These are phyloP conservation scores for Medicago arabica DNA, from an alignment of 306 rosid genomes.

Conservation along the genomic window DNA sequence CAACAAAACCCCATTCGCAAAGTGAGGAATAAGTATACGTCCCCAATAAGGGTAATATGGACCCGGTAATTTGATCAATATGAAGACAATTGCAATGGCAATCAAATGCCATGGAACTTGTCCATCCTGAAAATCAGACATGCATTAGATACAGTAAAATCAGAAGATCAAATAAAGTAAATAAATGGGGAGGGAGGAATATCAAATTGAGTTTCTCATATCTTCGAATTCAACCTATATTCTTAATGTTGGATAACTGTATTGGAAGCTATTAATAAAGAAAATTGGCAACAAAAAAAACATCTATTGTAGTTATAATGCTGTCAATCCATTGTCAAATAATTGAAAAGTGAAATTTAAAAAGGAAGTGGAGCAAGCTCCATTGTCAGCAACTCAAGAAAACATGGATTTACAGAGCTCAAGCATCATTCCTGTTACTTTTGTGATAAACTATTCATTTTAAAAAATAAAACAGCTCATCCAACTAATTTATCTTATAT, in stretches of 20 bases:
- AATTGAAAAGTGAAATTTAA: not conserved
- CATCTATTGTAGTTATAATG: not conserved
- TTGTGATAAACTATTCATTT: slow-evolving; percentile 7
- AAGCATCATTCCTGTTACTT: slow-evolving; percentile 20
- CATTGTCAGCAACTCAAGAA: not conserved
- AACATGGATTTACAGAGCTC: not conserved
- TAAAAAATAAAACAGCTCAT: slow-evolving; percentile 11
- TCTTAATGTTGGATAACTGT: not conserved
- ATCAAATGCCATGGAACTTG: slow-evolving; percentile 96
- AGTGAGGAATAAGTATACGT: slow-evolving; percentile 79
- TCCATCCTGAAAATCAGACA: slow-evolving; percentile 69
- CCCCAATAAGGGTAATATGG: slow-evolving; percentile 95
- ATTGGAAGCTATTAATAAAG: not conserved
- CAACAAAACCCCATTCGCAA: slow-evolving; percentile 63
- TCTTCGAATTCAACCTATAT: too few species aligned
- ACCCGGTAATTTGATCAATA: slow-evolving; percentile 81
- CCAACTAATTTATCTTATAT: slow-evolving; percentile 30
- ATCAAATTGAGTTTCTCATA: slow-evolving; percentile 12
- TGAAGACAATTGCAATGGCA: slow-evolving; percentile 71
- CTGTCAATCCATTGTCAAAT: not conserved
- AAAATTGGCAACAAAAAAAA: too few species aligned
- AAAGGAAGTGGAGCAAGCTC: not conserved
- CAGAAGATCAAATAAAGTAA: not conserved
- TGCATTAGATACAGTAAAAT: not conserved
- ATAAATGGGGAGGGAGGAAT: not conserved